phyloP scores from a whole-genome alignment of 2,329 filamentous ascomycete species.

The Aureobasidium sp. region DNA sequence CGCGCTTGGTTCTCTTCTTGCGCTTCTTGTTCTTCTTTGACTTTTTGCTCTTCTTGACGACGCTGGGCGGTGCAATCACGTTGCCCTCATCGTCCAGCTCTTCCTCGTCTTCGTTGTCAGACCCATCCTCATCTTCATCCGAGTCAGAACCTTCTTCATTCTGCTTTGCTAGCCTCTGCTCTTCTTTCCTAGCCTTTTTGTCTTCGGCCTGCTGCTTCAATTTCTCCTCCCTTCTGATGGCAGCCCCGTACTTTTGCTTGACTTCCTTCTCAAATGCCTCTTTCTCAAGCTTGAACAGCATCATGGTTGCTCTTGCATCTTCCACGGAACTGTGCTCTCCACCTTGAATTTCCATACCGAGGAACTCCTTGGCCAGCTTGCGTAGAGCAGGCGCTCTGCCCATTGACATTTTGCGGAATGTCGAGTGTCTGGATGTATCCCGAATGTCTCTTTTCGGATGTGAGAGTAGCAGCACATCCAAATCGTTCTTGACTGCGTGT shows the following conservation, averaged over 20 bases:
- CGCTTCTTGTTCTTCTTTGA: conserved; percentile 23
- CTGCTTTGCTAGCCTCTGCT: conserved; percentile 17
- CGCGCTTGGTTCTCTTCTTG: conserved; percentile 28
- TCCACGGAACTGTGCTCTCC: conserved; percentile 55
- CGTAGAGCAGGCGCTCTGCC: conserved; percentile 64
- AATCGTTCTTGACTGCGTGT: conserved; percentile 73
- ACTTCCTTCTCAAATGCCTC: conserved; percentile 76
- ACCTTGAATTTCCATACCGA: conserved; percentile 52
- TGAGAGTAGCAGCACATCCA: conserved; percentile 64
- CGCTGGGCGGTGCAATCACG: background rate
- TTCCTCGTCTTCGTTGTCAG: conserved; percentile 16
- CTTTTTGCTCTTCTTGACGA: conserved; percentile 14
- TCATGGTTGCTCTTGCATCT: conserved; percentile 85
- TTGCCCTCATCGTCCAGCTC: conserved; percentile 16
- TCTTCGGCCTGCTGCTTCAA: conserved; percentile 11
- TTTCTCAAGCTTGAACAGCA: conserved; percentile 78
- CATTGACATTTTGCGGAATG: conserved; percentile 61
- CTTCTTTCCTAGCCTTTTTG: conserved; percentile 17
- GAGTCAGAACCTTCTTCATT: conserved; percentile 10
- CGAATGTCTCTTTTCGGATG: conserved; percentile 72
- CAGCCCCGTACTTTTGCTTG: conserved; percentile 51
- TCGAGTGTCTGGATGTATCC: conserved; percentile 71
- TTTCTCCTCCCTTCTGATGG: conserved; percentile 15
- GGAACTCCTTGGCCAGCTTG: conserved; percentile 46
- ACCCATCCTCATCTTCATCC: conserved; percentile 15